Evolutionary conservation across 129 eudicot species (phyloP).

Genomic region (Flaveria brownii): DNA sequence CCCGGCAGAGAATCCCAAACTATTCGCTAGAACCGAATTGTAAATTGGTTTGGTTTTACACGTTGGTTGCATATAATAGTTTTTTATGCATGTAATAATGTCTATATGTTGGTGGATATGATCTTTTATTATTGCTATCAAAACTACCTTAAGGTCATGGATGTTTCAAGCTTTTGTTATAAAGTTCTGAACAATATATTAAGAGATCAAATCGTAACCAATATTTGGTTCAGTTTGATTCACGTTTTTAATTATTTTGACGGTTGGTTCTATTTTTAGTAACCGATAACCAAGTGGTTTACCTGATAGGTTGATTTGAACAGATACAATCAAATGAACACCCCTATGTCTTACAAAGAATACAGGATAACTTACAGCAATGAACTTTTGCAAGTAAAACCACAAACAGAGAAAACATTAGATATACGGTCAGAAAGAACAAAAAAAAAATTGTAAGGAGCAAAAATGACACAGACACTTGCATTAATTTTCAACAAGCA

Average conservation of each 20-base stretch:
- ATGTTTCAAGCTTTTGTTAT: background rate
- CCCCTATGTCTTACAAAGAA: background rate
- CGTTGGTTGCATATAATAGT: background rate
- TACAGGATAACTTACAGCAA: background rate
- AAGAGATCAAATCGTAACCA: background rate
- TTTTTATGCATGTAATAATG: background rate
- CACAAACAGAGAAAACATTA: background rate
- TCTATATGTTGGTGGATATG: background rate
- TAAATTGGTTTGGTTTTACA: background rate
- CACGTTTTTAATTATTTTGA: background rate
- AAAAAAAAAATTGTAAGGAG: background rate
- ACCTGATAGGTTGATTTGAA: background rate
- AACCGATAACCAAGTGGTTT: background rate
- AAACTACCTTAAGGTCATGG: background rate
- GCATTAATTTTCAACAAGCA: background rate
- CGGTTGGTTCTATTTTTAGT: background rate
- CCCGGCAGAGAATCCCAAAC: background rate
- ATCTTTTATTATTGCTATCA: background rate
- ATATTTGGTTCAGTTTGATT: background rate
- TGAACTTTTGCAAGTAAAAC: background rate
- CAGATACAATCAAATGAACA: background rate
- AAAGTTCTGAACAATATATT: background rate
- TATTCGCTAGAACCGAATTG: background rate
- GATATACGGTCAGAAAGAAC: background rate
- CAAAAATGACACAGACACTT: background rate